Base-by-base conservation (phyloP, 345 rosid genomes). In the Lagerstroemia speciosa region DNA sequence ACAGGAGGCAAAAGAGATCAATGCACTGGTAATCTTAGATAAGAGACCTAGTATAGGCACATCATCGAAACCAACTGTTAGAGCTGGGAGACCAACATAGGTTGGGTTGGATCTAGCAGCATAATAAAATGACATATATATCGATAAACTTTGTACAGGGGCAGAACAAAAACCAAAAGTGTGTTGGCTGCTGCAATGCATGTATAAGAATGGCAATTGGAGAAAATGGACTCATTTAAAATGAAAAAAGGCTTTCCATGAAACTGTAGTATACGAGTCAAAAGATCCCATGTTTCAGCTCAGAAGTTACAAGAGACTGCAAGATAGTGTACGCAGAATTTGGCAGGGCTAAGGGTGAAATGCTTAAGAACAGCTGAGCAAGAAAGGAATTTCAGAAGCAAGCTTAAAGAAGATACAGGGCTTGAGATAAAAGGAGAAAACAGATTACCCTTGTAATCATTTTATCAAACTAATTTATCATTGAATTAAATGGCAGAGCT, bases 331-430 rank as follows among this genome's bases (percentile, higher is more conserved):
- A 8, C 63, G 14, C 33, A 58, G 34, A 27, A 58, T 58, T 27
- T 58, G 63, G 34, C 34, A 27, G 34, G 5, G 33, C 19, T 11
- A 53, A 22, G 3, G 34, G 29, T 58, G 34, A 58, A 27, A 53
- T 53, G 34, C n/a, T 24, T 5, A 55, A 55, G 31, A 55, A 31
- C 29, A 55, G 22, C 62, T 20, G 62, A 14, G 26, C 27, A 38
- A 50, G 70, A 9, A 52, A 5, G 60, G 32, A 31, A 67, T 34
- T 29, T 55, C 46, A 67, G 70, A 52, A 40, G 70, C 27, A 27
- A 57, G 33, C 32, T 8, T 27, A 57, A 5, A n/a, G 20, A n/a
- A n/a, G 60, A 53, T 1, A 55, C 61, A 11, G 5, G 62, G 57
- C 70, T 31, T 34, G 43, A 48, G 61, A 32, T 22, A 29, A 50